These are phyloP conservation scores for Geotrichum carabidarum DNA, from an alignment of 1,139 yeast species.

Conservation along the genomic window DNA sequence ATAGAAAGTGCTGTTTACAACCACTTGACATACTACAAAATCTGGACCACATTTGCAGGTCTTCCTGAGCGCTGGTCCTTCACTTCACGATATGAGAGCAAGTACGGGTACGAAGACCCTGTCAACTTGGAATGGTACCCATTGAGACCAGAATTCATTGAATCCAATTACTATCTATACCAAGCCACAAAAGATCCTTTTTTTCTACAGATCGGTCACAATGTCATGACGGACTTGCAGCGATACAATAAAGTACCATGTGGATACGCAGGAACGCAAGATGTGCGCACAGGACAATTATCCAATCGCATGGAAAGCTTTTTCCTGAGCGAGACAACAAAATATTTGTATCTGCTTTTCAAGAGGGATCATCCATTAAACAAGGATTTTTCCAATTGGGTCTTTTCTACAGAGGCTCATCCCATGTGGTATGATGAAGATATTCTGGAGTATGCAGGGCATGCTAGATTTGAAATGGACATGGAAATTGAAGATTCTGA, in stretches of 20 bases:
- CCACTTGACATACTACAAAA: constrained; percentile 63
- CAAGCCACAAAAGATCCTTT: constrained; percentile 84
- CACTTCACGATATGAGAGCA: constrained; percentile 12
- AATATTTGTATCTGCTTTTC: constrained; percentile 75
- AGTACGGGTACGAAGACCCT: constrained; percentile 20
- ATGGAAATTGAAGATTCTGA: constrained; percentile 5
- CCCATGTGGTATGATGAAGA: constrained; percentile 62
- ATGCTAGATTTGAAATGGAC: constrained; percentile 18
- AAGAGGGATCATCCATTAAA: constrained; percentile 61
- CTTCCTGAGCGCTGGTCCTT: constrained; percentile 86
- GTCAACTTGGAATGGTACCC: constrained; percentile 80
- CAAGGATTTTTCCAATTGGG: constrained; percentile 50
- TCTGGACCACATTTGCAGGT: constrained; percentile 76
- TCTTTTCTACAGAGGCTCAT: constrained; percentile 92
- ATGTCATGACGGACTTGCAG: constrained; percentile 53
- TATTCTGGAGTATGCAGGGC: constrained; percentile 26
- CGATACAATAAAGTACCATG: constrained; percentile 54
- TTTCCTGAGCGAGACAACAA: constrained; percentile 78
- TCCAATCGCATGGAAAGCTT: constrained; percentile 90
- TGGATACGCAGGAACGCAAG: constrained; percentile 78
- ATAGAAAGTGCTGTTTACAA: constrained; percentile 57
- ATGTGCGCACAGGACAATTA: constrained; percentile 55
- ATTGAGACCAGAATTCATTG: constrained; percentile 83
- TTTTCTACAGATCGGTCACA: constrained; percentile 68
- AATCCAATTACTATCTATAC: constrained; percentile 78